Conservation (phyloP, 2,329 filamentous ascomycete genomes). For the Colletotrichum chlorophyti region DNA sequence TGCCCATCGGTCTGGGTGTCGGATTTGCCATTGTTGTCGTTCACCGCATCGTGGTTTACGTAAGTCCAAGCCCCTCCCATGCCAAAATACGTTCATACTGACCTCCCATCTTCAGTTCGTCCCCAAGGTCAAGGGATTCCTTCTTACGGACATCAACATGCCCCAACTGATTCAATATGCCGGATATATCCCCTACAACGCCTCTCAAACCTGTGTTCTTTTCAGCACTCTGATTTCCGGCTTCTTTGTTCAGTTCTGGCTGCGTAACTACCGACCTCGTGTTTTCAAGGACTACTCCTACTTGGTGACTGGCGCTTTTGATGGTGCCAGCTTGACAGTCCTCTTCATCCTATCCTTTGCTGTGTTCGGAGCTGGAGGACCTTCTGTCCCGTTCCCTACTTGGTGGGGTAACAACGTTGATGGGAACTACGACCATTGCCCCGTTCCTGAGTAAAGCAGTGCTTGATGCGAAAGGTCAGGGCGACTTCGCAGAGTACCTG, state of each 20-base stretch:
- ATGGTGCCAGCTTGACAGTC: slow-evolving; percentile 54
- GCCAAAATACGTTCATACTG: not conserved
- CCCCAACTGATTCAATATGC: slow-evolving; percentile 61
- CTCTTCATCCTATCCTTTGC: slow-evolving; percentile 63
- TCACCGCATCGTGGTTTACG: slow-evolving; percentile 51
- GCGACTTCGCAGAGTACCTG: no score
- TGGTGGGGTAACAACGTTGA: slow-evolving; percentile 63
- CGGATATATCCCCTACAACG: slow-evolving; percentile 61
- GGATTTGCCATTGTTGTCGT: slow-evolving; percentile 51
- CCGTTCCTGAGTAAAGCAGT: slow-evolving; percentile 31
- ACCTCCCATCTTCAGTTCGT: slow-evolving; percentile 43
- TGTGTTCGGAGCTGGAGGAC: slow-evolving; percentile 58
- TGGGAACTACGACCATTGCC: slow-evolving; percentile 57
- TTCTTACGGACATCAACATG: slow-evolving; percentile 54
- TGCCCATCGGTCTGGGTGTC: slow-evolving; percentile 57
- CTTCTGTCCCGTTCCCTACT: slow-evolving; percentile 50
- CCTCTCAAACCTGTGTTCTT: slow-evolving; percentile 61
- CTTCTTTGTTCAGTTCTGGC: slow-evolving; percentile 58
- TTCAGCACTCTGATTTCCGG: slow-evolving; percentile 52
- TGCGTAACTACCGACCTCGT: slow-evolving; percentile 57
- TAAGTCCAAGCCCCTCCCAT: slow-evolving; percentile 33
- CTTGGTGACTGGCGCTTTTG: slow-evolving; percentile 58
- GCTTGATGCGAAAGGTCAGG: no score
- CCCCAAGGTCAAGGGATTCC: slow-evolving; percentile 51
- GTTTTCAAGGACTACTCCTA: slow-evolving; percentile 63